phyloP scores from a whole-genome alignment of 2,329 filamentous ascomycete species.

The Cladosporium halotolerans region DNA sequence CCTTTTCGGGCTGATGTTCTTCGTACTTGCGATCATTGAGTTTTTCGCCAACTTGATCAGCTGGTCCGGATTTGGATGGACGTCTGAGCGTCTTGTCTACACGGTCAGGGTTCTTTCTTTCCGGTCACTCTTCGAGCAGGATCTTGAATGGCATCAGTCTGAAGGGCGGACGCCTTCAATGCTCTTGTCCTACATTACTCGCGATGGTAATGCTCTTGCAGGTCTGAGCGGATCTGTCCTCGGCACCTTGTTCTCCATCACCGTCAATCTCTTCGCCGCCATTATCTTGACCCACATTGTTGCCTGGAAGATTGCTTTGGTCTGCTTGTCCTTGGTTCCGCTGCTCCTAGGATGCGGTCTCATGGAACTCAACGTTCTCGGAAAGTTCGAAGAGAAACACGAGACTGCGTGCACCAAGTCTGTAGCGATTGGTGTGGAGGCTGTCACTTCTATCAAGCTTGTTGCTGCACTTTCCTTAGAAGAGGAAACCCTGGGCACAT shows the following conservation, averaged over 20 bases:
- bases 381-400: conserved; percentile 51
- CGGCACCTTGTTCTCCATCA: conserved; percentile 61
- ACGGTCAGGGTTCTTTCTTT: conserved; percentile 59
- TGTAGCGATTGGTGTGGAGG: conserved; percentile 47
- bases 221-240: conserved; percentile 66
- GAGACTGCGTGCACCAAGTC: conserved; percentile 47
- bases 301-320: conserved; percentile 70
- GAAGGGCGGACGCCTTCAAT: conserved; percentile 54
- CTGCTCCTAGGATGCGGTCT: conserved; percentile 63
- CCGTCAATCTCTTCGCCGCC: conserved; percentile 61
- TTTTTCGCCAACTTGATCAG: conserved; percentile 57
- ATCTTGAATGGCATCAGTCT: conserved; percentile 66
- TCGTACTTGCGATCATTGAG: conserved; percentile 54
- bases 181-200: conserved; percentile 62
- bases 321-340: conserved; percentile 63
- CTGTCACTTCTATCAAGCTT: conserved; percentile 47
- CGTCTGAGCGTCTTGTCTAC: conserved; percentile 55
- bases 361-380: conserved; percentile 61
- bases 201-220: conserved; percentile 61
- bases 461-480: conserved; percentile 48
- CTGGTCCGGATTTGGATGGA: conserved; percentile 37
- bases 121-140: conserved; percentile 59
- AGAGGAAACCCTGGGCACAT: conserved; percentile 42
- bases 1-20: conserved; percentile 54
- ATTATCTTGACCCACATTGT: conserved; percentile 65